Percentiles rank a stretch among this genome's conserved stretches.
Conservation (phyloP, 768 basidiomycete species). For the Collybia sordida region DNA sequence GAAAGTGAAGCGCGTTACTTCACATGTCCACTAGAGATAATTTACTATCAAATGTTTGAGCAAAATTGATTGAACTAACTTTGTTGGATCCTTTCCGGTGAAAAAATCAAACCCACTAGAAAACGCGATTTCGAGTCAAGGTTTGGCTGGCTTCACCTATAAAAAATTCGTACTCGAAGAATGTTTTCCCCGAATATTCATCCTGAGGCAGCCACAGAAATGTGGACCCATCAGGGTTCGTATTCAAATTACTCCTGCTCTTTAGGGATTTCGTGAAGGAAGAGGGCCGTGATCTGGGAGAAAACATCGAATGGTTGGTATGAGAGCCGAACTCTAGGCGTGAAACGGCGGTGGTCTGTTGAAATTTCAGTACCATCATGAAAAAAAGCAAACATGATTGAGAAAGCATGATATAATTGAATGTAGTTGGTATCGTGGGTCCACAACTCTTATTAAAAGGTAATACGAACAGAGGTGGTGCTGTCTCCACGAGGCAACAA, state of each 20-base stretch:
- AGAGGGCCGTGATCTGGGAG: slow-evolving; percentile 1
- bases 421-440: too few species aligned
- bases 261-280: slow-evolving; percentile 8
- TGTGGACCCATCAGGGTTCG: slow-evolving; percentile 43
- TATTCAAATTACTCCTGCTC: slow-evolving; percentile 32
- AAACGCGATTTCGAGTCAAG: slow-evolving; percentile 8
- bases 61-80: slow-evolving; percentile 39
- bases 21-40: slow-evolving; percentile 58
- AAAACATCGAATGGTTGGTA: neutral
- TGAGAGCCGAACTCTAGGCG: slow-evolving; percentile 7
- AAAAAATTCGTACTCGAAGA: slow-evolving; percentile 62
- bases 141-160: neutral
- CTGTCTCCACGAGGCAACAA: too few species aligned
- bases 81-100: slow-evolving; percentile 62
- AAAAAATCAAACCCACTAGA: slow-evolving; percentile 60
- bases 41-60: slow-evolving; percentile 11
- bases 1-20: slow-evolving; percentile 41
- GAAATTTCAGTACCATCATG: too few species aligned
- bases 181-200: slow-evolving; percentile 61
- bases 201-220: slow-evolving; percentile 71
- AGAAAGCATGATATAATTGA: too few species aligned
- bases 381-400: too few species aligned
- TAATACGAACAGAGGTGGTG: too few species aligned
- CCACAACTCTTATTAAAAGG: too few species aligned
- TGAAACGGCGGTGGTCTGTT: slow-evolving; percentile 1